A percentile compares a stretch with the other conserved stretches of the same genome.
Conservation (phyloP, 371 early-diverging fungal genomes). For the Circinella minor region DNA sequence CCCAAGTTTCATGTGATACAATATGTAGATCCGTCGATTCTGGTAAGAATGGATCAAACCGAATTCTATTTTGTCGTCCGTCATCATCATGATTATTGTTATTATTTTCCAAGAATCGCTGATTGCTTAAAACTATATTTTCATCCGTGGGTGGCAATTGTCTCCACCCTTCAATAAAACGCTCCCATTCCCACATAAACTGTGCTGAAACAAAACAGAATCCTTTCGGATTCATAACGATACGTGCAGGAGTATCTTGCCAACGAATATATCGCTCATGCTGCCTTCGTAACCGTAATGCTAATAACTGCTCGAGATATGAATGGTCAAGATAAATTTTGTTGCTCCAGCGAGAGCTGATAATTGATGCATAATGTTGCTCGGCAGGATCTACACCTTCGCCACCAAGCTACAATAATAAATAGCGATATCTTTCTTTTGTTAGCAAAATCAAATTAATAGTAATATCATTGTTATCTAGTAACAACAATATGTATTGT, state of each 20-base stretch:
- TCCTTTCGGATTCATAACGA: slow-evolving; percentile 13
- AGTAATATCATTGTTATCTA: not conserved
- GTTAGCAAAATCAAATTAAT: no score
- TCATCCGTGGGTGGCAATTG: slow-evolving; percentile 18
- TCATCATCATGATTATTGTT: not conserved
- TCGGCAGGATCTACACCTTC: slow-evolving; percentile 31
- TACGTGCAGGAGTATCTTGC: slow-evolving; percentile 30
- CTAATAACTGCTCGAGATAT: not conserved
- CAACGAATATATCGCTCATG: slow-evolving; percentile 31
- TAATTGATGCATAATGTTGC: slow-evolving; percentile 20
- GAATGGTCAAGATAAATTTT: not conserved
- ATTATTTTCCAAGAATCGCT: not conserved
- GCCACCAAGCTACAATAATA: slow-evolving; percentile 27
- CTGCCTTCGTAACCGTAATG: slow-evolving; percentile 18
- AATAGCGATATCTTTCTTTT: not conserved
- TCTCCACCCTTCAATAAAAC: slow-evolving; percentile 39
- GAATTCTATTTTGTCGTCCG: not conserved
- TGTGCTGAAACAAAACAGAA: slow-evolving; percentile 29
- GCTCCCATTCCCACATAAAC: slow-evolving; percentile 40
- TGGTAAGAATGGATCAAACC: slow-evolving; percentile 20
- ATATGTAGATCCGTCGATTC: slow-evolving; percentile 29
- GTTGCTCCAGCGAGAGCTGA: slow-evolving; percentile 15
- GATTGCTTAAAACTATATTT: slow-evolving; percentile 13
- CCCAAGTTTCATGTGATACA: slow-evolving; percentile 36
- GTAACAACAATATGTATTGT: not conserved